These are phyloP conservation scores for Candida xiaguanensis DNA, from an alignment of 805 yeast species.

Conservation along the genomic window DNA sequence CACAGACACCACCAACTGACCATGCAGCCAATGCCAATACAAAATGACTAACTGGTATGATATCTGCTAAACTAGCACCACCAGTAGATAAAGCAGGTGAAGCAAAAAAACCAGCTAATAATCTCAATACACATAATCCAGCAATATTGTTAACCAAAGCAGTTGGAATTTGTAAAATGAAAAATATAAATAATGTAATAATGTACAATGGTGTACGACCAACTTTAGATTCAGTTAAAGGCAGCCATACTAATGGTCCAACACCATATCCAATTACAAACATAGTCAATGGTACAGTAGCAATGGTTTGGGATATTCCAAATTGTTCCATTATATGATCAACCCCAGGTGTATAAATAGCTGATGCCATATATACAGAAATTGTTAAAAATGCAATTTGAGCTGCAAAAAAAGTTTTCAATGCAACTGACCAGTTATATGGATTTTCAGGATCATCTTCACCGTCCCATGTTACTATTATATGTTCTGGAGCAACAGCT, in stretches of 20 bases:
- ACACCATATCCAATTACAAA: conserved; percentile 60
- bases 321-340: conserved; percentile 43
- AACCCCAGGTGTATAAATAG: conserved; percentile 52
- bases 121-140: conserved; percentile 47
- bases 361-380: conserved; percentile 54
- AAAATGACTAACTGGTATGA: conserved; percentile 36
- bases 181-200: conserved; percentile 43
- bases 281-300: conserved; percentile 49
- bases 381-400: conserved; percentile 45
- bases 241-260: conserved; percentile 58
- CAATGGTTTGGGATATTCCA: conserved; percentile 38
- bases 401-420: conserved; percentile 35
- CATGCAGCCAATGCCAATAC: conserved; percentile 49
- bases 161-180: conserved; percentile 52
- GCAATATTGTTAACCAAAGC: conserved; percentile 51
- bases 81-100: conserved; percentile 58
- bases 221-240: conserved; percentile 51
- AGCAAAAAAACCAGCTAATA: conserved; percentile 52
- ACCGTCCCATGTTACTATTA: conserved; percentile 29
- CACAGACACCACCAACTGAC: conserved; percentile 52
- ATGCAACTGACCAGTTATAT: conserved; percentile 46
- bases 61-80: conserved; percentile 54
- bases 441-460: conserved; percentile 57
- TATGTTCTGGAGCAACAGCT: not conserved
- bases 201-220: conserved; percentile 54